phyloP scores from a whole-genome alignment of 192 early-diverging fungal genomes.

The Umbelopsis ramanniana region DNA sequence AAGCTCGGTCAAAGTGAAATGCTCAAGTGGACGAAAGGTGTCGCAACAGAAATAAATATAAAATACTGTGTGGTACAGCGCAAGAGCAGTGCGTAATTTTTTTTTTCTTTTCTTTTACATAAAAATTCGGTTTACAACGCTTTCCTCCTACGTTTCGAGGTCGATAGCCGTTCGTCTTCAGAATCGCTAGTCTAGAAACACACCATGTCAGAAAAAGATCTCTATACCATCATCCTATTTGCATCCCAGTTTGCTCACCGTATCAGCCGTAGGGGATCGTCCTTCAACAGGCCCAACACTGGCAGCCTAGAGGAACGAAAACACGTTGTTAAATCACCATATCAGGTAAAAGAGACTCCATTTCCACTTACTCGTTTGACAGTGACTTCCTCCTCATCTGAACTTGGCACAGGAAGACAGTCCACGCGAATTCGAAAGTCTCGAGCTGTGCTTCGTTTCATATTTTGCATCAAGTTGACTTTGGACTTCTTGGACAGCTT shows the following conservation, averaged over 20 bases:
- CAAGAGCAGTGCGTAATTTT: no score
- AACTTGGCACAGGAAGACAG: constrained; percentile 44
- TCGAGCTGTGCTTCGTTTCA: constrained; percentile 77
- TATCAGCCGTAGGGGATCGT: neutral
- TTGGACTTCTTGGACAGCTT: constrained; percentile 72
- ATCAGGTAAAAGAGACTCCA: neutral
- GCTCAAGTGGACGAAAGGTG: neutral
- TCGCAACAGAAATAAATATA: neutral
- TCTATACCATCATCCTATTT: neutral
- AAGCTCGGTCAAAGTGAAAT: neutral
- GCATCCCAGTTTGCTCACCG: neutral
- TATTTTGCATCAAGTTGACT: constrained; percentile 70
- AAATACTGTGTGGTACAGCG: neutral
- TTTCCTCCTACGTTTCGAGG: neutral
- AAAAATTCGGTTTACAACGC: no score
- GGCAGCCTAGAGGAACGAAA: neutral
- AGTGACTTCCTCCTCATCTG: constrained; percentile 45
- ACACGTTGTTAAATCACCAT: constrained; percentile 18
- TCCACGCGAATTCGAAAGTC: constrained; percentile 75
- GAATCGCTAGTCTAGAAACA: neutral
- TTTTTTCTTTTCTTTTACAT: no score
- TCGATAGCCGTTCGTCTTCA: neutral
- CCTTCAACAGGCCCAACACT: neutral
- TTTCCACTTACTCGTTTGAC: constrained; percentile 10
- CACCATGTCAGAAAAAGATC: neutral